phyloP scores from a whole-genome alignment of 768 basidiomycete species.

The Serendipita sp. region DNA sequence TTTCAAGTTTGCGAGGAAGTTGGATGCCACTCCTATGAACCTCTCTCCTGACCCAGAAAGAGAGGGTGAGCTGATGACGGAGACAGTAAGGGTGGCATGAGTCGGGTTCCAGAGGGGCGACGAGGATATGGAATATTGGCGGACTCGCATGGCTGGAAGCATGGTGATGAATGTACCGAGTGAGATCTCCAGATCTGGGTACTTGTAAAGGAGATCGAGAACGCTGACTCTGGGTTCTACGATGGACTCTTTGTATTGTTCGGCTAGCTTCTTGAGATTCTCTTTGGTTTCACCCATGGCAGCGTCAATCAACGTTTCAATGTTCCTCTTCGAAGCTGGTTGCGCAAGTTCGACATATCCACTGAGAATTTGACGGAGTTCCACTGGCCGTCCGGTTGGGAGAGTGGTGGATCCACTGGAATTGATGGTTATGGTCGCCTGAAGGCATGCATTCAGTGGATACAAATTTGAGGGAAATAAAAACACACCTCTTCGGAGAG shows the following conservation, averaged over 20 bases:
- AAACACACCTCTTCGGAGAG: slow-evolving; percentile 1
- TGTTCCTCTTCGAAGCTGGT: slow-evolving; percentile 29
- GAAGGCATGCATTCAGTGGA: background rate
- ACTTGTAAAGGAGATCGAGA: slow-evolving; percentile 28
- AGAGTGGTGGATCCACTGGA: slow-evolving; percentile 27
- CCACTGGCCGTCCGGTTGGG: slow-evolving; percentile 26
- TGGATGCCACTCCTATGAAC: slow-evolving; percentile 34
- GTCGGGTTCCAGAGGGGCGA: slow-evolving; percentile 31
- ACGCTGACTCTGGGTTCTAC: slow-evolving; percentile 25
- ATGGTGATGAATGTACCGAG: slow-evolving; percentile 27
- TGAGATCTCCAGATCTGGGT: slow-evolving; percentile 24
- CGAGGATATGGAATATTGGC: slow-evolving; percentile 38
- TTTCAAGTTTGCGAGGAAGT: slow-evolving; percentile 26
- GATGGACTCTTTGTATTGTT: slow-evolving; percentile 23
- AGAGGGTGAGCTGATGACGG: slow-evolving; percentile 28
- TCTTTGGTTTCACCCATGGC: slow-evolving; percentile 15
- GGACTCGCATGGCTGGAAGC: slow-evolving; percentile 32
- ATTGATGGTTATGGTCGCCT: slow-evolving; percentile 17
- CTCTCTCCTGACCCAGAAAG: slow-evolving; percentile 20
- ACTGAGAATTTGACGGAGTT: slow-evolving; percentile 24
- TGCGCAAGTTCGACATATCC: slow-evolving; percentile 36
- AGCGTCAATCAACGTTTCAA: slow-evolving; percentile 21
- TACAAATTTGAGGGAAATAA: background rate
- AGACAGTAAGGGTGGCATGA: slow-evolving; percentile 29
- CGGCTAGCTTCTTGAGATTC: background rate